Evolutionary conservation across 164 flowering plant genomes (phyloP), one percentile per base, ranked within the genome.

Genomic region (Berberis vulgaris): DNA sequence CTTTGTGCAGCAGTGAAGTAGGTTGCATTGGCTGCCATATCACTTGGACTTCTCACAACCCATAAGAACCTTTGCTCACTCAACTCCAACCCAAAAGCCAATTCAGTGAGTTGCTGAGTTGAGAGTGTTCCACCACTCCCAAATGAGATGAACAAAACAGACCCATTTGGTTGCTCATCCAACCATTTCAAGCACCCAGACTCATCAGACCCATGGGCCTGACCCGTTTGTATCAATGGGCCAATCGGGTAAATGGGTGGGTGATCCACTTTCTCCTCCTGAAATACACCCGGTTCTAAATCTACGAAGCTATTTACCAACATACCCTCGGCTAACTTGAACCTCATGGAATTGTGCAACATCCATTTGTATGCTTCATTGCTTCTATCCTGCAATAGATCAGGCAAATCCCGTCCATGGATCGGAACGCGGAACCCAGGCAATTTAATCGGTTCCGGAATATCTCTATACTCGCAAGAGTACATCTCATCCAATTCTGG

Each of bases 121-220:
- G 84, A 70, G 7, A 88, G 78, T 55, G 87, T 82, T 71, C 92
- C 93, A 40, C 89, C 91, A 67, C 94, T 89, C 2, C 96, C 94
- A 54, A 89, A 87, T 0, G 88, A 80, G 0, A 85, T 76, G 54
- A 61, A 89, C 10, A 81, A 50, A 7, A 81, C 84, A 1, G 81
- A 77, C 1, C 74, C 79, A 9, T 5, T 45, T 12, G 79, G 81
- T 59, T 81, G 85, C 26, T 69, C 56, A 26, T 79, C 80, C 62
- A 82, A 64, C 82, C 85, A 80, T 13, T 53, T 13, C 65, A 69
- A 41, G 11, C 45, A 11, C 1, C 49, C 1, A 1, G 45, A 60
- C 26, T 39, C 65, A 13, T 40, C n/a, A 10, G 12, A 0, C 4
- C 11, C 56, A 26, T 49, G 9, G 44, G 43, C 9, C 1, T 26